Percentiles rank a stretch among this genome's conserved stretches.
These are phyloP conservation scores for Phoma sp. DNA, from an alignment of 2,329 filamentous ascomycete species.

Conservation along the genomic window DNA sequence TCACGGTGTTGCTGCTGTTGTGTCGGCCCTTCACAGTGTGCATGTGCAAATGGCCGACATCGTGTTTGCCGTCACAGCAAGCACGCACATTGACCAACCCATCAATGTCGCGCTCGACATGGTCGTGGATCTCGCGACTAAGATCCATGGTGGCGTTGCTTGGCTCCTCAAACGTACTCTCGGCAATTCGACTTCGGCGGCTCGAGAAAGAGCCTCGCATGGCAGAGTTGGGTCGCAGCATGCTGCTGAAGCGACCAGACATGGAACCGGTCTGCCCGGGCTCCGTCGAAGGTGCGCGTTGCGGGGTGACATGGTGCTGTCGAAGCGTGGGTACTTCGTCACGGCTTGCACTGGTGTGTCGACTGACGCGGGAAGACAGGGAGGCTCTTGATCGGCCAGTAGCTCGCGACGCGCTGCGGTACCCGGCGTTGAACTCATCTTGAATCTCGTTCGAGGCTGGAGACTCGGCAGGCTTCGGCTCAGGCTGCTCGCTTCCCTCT, in stretches of 20 bases:
- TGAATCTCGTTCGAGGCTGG: constrained; percentile 66
- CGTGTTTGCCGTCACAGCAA: constrained; percentile 87
- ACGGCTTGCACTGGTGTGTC: constrained; percentile 46
- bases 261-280: constrained; percentile 49
- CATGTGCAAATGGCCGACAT: constrained; percentile 55
- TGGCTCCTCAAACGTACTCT: constrained; percentile 58
- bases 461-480: constrained; percentile 55
- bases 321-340: constrained; percentile 53
- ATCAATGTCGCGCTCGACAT: constrained; percentile 76
- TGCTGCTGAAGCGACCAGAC: constrained; percentile 53
- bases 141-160: constrained; percentile 80
- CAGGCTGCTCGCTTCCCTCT: constrained; percentile 53
- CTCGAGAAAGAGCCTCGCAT: constrained; percentile 60
- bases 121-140: constrained; percentile 75
- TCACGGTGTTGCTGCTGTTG: constrained; percentile 30
- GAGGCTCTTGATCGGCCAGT: constrained; percentile 64
- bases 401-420: constrained; percentile 58
- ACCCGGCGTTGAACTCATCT: constrained; percentile 77
- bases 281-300: constrained; percentile 42
- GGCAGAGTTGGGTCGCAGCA: constrained; percentile 52
- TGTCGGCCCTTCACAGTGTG: constrained; percentile 42
- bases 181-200: constrained; percentile 51
- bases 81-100: constrained; percentile 92
- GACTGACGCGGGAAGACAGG: constrained; percentile 80
- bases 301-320: constrained; percentile 49